A percentile compares a stretch with the other conserved stretches of the same genome.
Evolutionary conservation across 495 filamentous ascomycete species (phyloP).

Genomic region (Aspergillus bertholletiae): DNA sequence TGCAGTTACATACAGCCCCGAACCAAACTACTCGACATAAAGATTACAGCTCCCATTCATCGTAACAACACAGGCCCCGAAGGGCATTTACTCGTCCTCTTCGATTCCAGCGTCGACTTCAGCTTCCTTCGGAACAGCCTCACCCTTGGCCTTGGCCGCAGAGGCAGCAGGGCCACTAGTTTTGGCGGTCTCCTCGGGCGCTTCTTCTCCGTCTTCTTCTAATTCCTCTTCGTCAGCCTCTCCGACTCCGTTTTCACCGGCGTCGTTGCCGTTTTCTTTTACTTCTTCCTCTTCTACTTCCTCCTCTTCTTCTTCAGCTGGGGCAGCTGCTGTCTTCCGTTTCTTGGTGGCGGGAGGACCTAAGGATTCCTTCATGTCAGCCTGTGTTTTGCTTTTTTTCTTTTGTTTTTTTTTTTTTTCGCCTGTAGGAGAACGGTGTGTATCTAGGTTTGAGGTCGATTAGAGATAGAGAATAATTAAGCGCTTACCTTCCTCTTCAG

Average conservation of each 20-base stretch:
- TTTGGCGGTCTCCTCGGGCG: conserved; percentile 29
- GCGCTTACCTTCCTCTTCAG: conserved; percentile 28
- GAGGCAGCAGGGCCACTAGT: conserved; percentile 40
- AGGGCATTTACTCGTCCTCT: conserved; percentile 7
- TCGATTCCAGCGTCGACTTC: conserved; percentile 42
- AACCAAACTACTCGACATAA: background rate
- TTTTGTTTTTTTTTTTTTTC: too few relatives aligned
- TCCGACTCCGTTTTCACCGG: conserved; percentile 23
- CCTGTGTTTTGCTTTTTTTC: background rate
- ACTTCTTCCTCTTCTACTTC: conserved; percentile 26
- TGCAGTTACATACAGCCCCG: background rate
- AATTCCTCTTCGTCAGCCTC: conserved; percentile 33
- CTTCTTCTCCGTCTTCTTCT: conserved; percentile 26
- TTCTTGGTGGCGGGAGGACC: conserved; percentile 41
- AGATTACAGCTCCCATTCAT: background rate
- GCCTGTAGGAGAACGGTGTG: too few relatives aligned
- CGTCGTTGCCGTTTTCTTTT: conserved; percentile 30
- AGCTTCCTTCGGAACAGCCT: conserved; percentile 44
- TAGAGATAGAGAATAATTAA: background rate
- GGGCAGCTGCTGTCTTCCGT: conserved; percentile 31
- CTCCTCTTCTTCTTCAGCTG: conserved; percentile 26
- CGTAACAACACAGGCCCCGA: background rate
- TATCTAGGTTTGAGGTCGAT: background rate
- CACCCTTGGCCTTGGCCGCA: conserved; percentile 41
- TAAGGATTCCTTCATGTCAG: conserved; percentile 5